Evolutionary conservation across 257 asterid genomes (phyloP).

Genomic region (Schizonepeta tenuifolia): DNA sequence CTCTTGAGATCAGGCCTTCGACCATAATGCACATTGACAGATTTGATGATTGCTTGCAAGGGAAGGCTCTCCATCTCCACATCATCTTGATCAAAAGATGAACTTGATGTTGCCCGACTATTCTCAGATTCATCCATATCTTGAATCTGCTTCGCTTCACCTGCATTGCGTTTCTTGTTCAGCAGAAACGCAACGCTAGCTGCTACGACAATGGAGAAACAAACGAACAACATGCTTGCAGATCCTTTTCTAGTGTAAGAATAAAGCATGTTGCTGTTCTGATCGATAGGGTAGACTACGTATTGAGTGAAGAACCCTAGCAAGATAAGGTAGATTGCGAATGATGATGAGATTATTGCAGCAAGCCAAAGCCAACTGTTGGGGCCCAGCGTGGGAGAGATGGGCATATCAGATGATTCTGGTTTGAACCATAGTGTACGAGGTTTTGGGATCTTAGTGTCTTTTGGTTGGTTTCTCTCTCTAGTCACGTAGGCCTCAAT

Average conservation of each 20-base stretch:
- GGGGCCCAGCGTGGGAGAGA: conserved; percentile 70
- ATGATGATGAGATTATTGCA: conserved; percentile 80
- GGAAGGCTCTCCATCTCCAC: conserved; percentile 86
- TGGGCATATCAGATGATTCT: conserved; percentile 56
- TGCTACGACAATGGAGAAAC: conserved; percentile 55
- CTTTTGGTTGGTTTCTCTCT: conserved; percentile 53
- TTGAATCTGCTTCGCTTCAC: conserved; percentile 59
- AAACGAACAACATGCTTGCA: conserved; percentile 62
- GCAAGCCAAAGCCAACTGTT: conserved; percentile 94
- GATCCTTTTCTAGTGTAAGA: conserved; percentile 70
- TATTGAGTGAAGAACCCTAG: conserved; percentile 68
- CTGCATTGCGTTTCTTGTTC: conserved; percentile 75
- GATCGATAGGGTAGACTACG: conserved; percentile 79
- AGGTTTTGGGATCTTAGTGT: conserved; percentile 36
- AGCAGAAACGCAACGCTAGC: conserved; percentile 72
- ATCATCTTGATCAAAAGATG: conserved; percentile 41
- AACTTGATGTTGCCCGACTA: conserved; percentile 26
- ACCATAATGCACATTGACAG: conserved; percentile 72
- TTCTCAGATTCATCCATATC: conserved; percentile 49
- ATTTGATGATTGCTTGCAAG: conserved; percentile 50
- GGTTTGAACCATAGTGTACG: conserved; percentile 68
- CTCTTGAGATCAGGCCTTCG: conserved; percentile 81
- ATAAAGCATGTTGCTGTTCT: conserved; percentile 54
- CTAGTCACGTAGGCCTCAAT: conserved; percentile 84
- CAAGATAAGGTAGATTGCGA: conserved; percentile 62